A percentile compares a stretch with the other conserved stretches of the same genome.
Evolutionary conservation across 257 asterid genomes (phyloP).

Genomic region (Knoxia roxburghii): DNA sequence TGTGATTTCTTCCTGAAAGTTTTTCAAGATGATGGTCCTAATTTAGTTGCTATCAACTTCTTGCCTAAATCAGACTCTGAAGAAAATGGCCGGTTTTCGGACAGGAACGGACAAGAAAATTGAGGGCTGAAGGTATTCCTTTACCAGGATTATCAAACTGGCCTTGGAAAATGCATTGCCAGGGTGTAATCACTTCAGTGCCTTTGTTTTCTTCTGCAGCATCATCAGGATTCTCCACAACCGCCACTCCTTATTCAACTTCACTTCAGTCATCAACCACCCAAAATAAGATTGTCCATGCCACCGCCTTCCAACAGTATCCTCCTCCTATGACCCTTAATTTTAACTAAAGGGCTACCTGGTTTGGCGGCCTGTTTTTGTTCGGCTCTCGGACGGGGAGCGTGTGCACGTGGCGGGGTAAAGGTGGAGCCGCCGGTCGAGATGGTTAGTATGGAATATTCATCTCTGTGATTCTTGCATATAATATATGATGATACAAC

Average conservation of each 20-base stretch:
- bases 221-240: conserved; percentile 30
- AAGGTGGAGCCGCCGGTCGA: neutral
- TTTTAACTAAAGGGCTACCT: conserved; percentile 15
- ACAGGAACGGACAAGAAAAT: conserved; percentile 52
- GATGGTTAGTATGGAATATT: conserved; percentile 2
- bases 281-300: conserved; percentile 33
- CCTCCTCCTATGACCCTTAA: conserved; percentile 28
- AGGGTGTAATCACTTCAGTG: conserved; percentile 36
- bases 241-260: conserved; percentile 28
- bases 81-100: no score
- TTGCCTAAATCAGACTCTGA: no score
- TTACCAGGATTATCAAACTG: conserved; percentile 49
- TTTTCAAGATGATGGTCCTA: no score
- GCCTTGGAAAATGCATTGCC: conserved; percentile 58
- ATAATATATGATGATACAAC: neutral
- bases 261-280: conserved; percentile 30
- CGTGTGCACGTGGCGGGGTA: neutral
- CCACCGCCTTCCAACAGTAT: conserved; percentile 28
- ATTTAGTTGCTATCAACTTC: no score
- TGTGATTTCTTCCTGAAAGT: conserved; percentile 13
- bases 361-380: neutral
- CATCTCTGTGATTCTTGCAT: conserved; percentile 3
- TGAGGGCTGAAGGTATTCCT: conserved; percentile 40
- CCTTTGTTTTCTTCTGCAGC: conserved; percentile 20
- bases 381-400: neutral